These are phyloP conservation scores for Phaeosphaeria sp. DNA, from an alignment of 2,329 filamentous ascomycete genomes.

Conservation along the genomic window DNA sequence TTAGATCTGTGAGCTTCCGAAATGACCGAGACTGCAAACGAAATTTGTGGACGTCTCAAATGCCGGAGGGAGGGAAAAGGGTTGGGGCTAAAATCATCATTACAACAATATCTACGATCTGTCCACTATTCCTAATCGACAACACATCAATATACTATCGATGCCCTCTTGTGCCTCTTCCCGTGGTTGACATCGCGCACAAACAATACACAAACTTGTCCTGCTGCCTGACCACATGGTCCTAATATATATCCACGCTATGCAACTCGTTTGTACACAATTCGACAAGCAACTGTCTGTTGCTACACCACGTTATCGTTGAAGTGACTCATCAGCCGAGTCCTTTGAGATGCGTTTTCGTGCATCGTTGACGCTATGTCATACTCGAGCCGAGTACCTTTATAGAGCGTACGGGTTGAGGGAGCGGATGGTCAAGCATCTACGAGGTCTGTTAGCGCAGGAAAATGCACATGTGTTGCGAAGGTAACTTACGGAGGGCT, in stretches of 20 bases:
- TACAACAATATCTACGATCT: conserved; percentile 24
- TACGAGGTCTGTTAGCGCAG: conserved; percentile 45
- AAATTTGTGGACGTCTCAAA: conserved; percentile 21
- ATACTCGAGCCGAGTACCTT: conserved; percentile 14
- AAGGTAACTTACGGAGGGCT: conserved; percentile 88
- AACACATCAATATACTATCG: conserved; percentile 42
- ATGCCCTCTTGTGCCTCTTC: conserved; percentile 16
- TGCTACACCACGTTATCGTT: conserved; percentile 5
- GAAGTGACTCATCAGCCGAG: background rate
- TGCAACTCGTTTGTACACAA: conserved; percentile 43
- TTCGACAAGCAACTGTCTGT: conserved; percentile 21
- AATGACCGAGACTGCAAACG: conserved; percentile 11
- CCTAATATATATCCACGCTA: conserved; percentile 37
- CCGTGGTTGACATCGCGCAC: conserved; percentile 30
- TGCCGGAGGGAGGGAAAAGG: conserved; percentile 11
- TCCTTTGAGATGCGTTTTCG: background rate
- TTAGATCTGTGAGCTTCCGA: conserved; percentile 1
- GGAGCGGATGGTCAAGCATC: conserved; percentile 83
- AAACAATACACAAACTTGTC: conserved; percentile 40
- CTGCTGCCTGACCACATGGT: conserved; percentile 17
- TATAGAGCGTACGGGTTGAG: conserved; percentile 76
- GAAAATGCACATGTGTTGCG: background rate
- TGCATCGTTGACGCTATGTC: conserved; percentile 4
- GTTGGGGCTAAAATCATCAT: conserved; percentile 20
- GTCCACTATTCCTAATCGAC: conserved; percentile 16